Evolutionary conservation across 2,329 filamentous ascomycete species (phyloP).

Genomic region (Rhinocladiella mackenziei): DNA sequence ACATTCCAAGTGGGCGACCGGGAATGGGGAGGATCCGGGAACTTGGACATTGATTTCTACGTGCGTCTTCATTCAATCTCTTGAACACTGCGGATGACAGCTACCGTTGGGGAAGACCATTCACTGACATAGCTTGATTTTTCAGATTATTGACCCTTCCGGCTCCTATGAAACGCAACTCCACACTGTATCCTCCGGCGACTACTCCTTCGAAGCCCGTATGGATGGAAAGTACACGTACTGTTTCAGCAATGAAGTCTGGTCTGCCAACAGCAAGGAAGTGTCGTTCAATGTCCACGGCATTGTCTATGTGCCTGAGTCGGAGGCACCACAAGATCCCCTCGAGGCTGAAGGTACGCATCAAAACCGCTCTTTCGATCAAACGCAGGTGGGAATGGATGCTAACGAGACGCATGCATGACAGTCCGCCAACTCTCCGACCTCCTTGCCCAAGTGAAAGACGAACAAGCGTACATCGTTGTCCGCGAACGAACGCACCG

Average conservation of each 20-base stretch:
- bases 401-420: too few species aligned
- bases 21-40: conserved; percentile 90
- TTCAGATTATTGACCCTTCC: conserved; percentile 71
- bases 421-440: conserved; percentile 79
- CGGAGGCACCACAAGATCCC: conserved; percentile 77
- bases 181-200: conserved; percentile 78
- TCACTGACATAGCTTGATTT: not conserved
- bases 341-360: conserved; percentile 81
- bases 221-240: conserved; percentile 87
- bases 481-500: conserved; percentile 91
- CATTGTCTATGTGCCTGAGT: conserved; percentile 92
- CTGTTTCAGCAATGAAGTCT: conserved; percentile 99
- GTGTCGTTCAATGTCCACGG: conserved; percentile 99
- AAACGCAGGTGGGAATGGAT: too few species aligned
- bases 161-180: conserved; percentile 75
- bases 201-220: conserved; percentile 83
- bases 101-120: too few species aligned
- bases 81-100: too few species aligned
- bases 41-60: conserved; percentile 97
- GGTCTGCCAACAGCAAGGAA: conserved; percentile 93
- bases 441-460: conserved; percentile 84
- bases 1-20: conserved; percentile 97
- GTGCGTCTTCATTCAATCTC: conserved; percentile 53
- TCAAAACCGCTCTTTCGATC: conserved; percentile 6
- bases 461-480: conserved; percentile 96